A percentile compares a stretch with the other conserved stretches of the same genome.
Conservation (phyloP, 2,329 filamentous ascomycete species). For the Ophiostoma sp. region DNA sequence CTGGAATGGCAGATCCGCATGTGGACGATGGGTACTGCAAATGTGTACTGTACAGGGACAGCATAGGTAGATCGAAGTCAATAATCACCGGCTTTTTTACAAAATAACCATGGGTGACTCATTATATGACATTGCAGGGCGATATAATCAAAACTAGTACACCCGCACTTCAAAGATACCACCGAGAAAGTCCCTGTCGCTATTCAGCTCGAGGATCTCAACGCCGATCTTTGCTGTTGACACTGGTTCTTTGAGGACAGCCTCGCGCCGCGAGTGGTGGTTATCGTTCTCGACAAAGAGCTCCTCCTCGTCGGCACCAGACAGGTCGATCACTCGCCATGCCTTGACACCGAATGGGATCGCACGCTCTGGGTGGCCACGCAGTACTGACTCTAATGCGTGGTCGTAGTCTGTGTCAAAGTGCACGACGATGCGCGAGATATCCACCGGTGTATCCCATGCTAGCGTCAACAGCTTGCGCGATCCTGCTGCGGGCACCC, state of each 20-base stretch:
- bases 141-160: not conserved
- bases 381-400: conserved; percentile 29
- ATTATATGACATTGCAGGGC: too few relatives aligned
- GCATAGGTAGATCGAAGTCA: not conserved
- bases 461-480: conserved; percentile 21
- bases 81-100: too few relatives aligned
- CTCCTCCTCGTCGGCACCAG: conserved; percentile 24
- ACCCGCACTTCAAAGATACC: conserved; percentile 28
- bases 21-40: conserved; percentile 23
- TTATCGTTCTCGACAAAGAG: conserved; percentile 27
- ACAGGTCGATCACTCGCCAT: conserved; percentile 28
- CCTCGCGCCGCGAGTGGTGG: conserved; percentile 27
- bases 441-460: conserved; percentile 24
- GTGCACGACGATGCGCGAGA: conserved; percentile 25
- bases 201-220: conserved; percentile 29
- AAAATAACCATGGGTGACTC: too few relatives aligned
- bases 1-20: conserved; percentile 30
- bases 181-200: conserved; percentile 26
- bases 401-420: conserved; percentile 31
- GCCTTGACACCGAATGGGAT: conserved; percentile 26
- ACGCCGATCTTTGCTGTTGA: conserved; percentile 24
- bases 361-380: conserved; percentile 28
- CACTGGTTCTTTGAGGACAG: conserved; percentile 17
- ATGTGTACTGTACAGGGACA: conserved; percentile 20
- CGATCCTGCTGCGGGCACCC: conserved; percentile 23